A percentile compares a stretch with the other conserved stretches of the same genome.
phyloP scores from a whole-genome alignment of 2,329 filamentous ascomycete species.

The Hypoxylon sp. region DNA sequence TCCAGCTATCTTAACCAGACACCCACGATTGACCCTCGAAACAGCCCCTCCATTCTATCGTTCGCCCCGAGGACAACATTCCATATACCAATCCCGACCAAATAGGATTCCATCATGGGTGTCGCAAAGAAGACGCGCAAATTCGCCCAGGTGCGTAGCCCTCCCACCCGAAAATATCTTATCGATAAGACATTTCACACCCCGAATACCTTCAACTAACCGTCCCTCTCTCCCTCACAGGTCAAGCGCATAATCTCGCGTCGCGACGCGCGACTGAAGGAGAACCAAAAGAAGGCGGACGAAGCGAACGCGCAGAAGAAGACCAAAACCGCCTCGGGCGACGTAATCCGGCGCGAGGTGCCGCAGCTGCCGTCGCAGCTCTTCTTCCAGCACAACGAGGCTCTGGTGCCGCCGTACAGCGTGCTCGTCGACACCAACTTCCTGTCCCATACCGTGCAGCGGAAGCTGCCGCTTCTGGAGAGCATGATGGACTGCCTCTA shows the following conservation, averaged over 20 bases:
- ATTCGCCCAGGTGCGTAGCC: conserved; percentile 75
- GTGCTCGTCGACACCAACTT: conserved; percentile 90
- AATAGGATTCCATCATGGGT: conserved; percentile 73
- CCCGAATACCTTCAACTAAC: conserved; percentile 37
- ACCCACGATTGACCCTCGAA: background rate
- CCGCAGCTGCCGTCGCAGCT: conserved; percentile 85
- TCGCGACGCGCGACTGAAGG: conserved; percentile 84
- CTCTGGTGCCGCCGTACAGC: conserved; percentile 84
- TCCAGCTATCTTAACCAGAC: conserved; percentile 8
- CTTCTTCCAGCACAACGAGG: conserved; percentile 88
- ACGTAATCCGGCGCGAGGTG: conserved; percentile 79
- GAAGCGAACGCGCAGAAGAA: conserved; percentile 66
- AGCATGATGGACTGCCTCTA: conserved; percentile 92
- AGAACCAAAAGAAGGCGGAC: conserved; percentile 80
- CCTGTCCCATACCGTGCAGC: conserved; percentile 88
- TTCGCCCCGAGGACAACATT: background rate
- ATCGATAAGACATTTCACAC: conserved; percentile 50
- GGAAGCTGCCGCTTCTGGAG: conserved; percentile 89
- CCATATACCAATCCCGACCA: background rate
- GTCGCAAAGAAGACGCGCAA: conserved; percentile 92
- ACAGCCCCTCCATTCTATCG: background rate
- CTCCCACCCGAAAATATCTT: conserved; percentile 32
- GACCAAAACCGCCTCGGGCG: conserved; percentile 67
- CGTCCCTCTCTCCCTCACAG: conserved; percentile 19
- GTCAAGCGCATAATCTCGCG: conserved; percentile 75